These are phyloP conservation scores for Ganoderma sinense DNA, from an alignment of 1,284 basidiomycete genomes.

Conservation along the genomic window DNA sequence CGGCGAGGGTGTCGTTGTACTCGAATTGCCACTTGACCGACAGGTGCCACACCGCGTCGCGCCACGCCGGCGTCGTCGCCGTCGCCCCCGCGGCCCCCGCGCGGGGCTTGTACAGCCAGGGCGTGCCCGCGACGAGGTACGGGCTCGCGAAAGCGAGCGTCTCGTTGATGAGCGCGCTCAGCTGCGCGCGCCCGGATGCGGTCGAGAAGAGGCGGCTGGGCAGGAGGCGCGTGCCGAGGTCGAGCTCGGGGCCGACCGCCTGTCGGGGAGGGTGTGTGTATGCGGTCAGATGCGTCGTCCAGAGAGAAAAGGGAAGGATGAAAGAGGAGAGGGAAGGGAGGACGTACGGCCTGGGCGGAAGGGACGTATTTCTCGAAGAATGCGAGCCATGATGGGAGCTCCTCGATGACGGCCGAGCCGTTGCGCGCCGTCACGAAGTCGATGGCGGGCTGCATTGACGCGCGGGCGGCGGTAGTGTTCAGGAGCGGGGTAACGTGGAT, in stretches of 20 bases:
- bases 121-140: slow-evolving; percentile 45
- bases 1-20: slow-evolving; percentile 51
- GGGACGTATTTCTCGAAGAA: slow-evolving; percentile 44
- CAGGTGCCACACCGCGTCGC: slow-evolving; percentile 53
- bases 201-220: slow-evolving; percentile 39
- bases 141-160: slow-evolving; percentile 37
- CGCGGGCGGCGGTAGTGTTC: slow-evolving; percentile 12
- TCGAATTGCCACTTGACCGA: slow-evolving; percentile 36
- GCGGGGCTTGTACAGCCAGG: slow-evolving; percentile 48
- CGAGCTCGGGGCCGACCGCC: slow-evolving; percentile 41
- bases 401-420: slow-evolving; percentile 42
- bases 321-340: background rate
- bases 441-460: slow-evolving; percentile 40
- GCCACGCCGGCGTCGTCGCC: slow-evolving; percentile 53
- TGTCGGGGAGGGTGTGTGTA: background rate
- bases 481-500: slow-evolving; percentile 27
- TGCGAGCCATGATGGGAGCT: slow-evolving; percentile 40
- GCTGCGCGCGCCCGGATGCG: slow-evolving; percentile 31
- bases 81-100: slow-evolving; percentile 46
- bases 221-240: slow-evolving; percentile 43
- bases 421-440: slow-evolving; percentile 41
- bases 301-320: background rate
- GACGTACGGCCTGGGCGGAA: slow-evolving; percentile 36
- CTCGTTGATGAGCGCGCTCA: slow-evolving; percentile 37
- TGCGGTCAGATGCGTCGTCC: background rate